Conservation (phyloP, 1,284 basidiomycete genomes). For the Cutaneotrichosporon sp. region DNA sequence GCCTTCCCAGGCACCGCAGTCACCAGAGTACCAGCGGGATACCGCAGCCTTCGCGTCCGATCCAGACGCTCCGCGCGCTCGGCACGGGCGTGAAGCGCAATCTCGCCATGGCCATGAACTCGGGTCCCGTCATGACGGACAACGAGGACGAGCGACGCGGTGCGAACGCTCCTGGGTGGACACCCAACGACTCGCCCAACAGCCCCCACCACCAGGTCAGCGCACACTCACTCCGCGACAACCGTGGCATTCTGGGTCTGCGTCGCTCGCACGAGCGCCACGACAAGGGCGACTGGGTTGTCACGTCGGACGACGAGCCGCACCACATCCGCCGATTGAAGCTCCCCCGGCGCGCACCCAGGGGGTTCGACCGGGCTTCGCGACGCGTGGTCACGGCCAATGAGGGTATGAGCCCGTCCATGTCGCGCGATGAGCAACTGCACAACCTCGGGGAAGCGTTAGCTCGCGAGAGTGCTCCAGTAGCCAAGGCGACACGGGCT, state of each 20-base stretch:
- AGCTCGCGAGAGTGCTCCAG: background rate
- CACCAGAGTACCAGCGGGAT: conserved; percentile 10
- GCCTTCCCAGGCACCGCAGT: background rate
- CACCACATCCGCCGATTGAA: conserved; percentile 12
- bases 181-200: background rate
- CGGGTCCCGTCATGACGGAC: background rate
- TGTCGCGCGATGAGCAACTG: conserved; percentile 1
- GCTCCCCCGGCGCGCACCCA: conserved; percentile 1
- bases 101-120: background rate
- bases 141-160: conserved; percentile 1
- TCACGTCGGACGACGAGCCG: conserved; percentile 19
- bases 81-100: background rate
- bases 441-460: conserved; percentile 9
- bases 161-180: background rate
- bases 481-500: background rate
- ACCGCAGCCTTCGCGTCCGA: conserved; percentile 1
- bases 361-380: background rate
- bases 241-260: background rate
- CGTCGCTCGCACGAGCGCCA: background rate
- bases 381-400: background rate
- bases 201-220: background rate
- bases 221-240: background rate
- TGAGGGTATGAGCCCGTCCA: background rate
- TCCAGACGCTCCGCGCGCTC: conserved; percentile 2
- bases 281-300: background rate